Percentiles rank a stretch among this genome's conserved stretches.
These are phyloP conservation scores for Daldinia eschscholtzii DNA, from an alignment of 2,329 filamentous ascomycete genomes.

Conservation along the genomic window DNA sequence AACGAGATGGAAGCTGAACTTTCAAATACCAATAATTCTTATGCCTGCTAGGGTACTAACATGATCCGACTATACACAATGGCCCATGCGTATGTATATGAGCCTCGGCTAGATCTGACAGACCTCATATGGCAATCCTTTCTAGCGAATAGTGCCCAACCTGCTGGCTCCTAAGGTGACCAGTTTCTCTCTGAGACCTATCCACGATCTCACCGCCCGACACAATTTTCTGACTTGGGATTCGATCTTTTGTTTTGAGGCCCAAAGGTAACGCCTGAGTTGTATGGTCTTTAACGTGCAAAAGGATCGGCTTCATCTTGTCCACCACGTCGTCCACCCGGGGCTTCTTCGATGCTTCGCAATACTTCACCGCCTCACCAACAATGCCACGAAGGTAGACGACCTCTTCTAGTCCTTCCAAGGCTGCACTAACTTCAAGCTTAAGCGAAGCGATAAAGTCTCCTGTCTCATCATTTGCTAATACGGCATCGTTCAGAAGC, in stretches of 20 bases:
- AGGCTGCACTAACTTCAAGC: conserved; percentile 76
- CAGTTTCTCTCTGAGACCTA: conserved; percentile 79
- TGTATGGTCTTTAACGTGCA: conserved; percentile 60
- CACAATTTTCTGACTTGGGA: conserved; percentile 70
- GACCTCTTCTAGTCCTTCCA: conserved; percentile 79
- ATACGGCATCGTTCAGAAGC: conserved; percentile 72
- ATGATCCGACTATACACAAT: background rate
- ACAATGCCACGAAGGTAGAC: conserved; percentile 73
- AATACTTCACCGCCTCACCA: conserved; percentile 75
- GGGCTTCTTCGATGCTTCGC: conserved; percentile 55
- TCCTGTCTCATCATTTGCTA: conserved; percentile 66
- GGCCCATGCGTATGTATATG: background rate
- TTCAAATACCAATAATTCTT: background rate
- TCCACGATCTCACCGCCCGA: conserved; percentile 77
- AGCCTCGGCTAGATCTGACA: conserved; percentile 19
- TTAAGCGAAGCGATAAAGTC: conserved; percentile 75
- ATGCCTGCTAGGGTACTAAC: background rate
- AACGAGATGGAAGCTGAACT: background rate
- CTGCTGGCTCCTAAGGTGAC: conserved; percentile 81
- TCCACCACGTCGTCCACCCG: conserved; percentile 45
- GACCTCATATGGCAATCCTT: conserved; percentile 73
- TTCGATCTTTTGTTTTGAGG: conserved; percentile 69
- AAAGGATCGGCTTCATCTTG: conserved; percentile 60
- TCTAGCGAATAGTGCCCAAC: conserved; percentile 88
- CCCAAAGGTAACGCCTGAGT: conserved; percentile 75